Percentiles rank a stretch among this genome's conserved stretches.
phyloP scores from a whole-genome alignment of 2,329 filamentous ascomycete genomes.

The Trichoderma hamatum region DNA sequence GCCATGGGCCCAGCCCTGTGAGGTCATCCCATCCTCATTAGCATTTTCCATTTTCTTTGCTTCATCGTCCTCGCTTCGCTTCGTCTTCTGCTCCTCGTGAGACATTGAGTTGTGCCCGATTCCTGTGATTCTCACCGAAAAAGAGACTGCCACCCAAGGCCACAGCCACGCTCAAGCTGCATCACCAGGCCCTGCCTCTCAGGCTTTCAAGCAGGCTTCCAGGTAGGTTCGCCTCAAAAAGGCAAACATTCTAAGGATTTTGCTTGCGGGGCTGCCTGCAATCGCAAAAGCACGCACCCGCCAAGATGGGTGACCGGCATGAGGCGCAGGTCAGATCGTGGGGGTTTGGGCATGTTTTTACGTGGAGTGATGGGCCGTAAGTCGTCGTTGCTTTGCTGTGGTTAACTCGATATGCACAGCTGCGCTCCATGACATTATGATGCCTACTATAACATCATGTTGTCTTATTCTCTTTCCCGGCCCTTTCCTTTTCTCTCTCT shows the following conservation, averaged over 20 bases:
- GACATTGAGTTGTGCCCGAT: neutral
- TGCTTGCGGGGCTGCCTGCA: slow-evolving; percentile 12
- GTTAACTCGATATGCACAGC: neutral
- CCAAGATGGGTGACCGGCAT: slow-evolving; percentile 36
- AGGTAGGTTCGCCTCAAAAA: neutral
- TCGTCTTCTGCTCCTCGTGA: neutral
- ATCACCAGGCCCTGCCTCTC: neutral
- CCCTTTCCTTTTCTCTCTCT: neutral
- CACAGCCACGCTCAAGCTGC: neutral
- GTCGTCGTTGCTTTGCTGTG: slow-evolving; percentile 33
- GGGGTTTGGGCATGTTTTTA: slow-evolving; percentile 71
- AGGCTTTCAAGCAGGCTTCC: neutral
- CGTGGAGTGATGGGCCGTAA: slow-evolving; percentile 72
- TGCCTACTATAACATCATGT: neutral
- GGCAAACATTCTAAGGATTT: neutral
- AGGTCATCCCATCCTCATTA: slow-evolving; percentile 16
- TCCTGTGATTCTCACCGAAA: neutral
- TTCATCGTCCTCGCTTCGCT: neutral
- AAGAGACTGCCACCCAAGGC: neutral
- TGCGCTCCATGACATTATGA: neutral
- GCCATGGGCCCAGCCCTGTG: neutral
- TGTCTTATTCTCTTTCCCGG: neutral
- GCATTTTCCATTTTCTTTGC: neutral
- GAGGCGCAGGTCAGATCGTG: slow-evolving; percentile 68
- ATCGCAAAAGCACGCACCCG: slow-evolving; percentile 6